Base-by-base conservation (phyloP, 139 green algal genomes). In the Eudorina sp. region DNA sequence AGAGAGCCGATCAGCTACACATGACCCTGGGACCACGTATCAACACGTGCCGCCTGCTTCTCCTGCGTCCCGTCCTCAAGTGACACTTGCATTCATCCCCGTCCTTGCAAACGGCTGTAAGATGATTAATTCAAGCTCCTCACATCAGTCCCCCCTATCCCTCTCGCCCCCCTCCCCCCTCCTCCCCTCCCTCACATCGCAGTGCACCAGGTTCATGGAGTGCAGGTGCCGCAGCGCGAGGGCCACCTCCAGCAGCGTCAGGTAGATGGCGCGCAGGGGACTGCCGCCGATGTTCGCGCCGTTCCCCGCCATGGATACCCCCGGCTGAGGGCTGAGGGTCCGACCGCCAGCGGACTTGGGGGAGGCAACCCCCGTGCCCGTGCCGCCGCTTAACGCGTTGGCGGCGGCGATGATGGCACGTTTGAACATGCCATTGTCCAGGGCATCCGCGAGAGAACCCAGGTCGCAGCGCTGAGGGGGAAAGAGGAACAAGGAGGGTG, bases 181-280 rank as follows among this genome's bases (percentile, higher is more conserved):
- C 66, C 66, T 43, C 21, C 66, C 66, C 66, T 27, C 68, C 68
- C 68, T 36, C 40, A 79, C 77, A 55, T 48, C 77, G 21, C 77
- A 55, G 53, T 72, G 53, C 77, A 72, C 77, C 53, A 84, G 55
- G 53, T 84, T 53, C 77, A 84, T 41, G 77, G 53, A n/a, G 77
- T 84, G 77, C 53, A 84, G 53, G 77, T 84, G 77, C 36, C 77
- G 34, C 53, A 84, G 53, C 23, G 77, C 77, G 53, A 84, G 55
- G 11, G 77, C 77, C 53, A 84, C 36, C 53, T 84, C 77, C 53
- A 84, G 77, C 36, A 84, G 53, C 18, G 53, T 73, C 34, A 84
- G 53, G 38, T 73, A 72, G 53, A 84, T 84, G 21, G 76, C 76
- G 9, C 51, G 76, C 76, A 83, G 69, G 34, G 76, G 31, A n/a